phyloP scores from a whole-genome alignment of 208 protist genomes.

The Leishmania guyanensis region DNA sequence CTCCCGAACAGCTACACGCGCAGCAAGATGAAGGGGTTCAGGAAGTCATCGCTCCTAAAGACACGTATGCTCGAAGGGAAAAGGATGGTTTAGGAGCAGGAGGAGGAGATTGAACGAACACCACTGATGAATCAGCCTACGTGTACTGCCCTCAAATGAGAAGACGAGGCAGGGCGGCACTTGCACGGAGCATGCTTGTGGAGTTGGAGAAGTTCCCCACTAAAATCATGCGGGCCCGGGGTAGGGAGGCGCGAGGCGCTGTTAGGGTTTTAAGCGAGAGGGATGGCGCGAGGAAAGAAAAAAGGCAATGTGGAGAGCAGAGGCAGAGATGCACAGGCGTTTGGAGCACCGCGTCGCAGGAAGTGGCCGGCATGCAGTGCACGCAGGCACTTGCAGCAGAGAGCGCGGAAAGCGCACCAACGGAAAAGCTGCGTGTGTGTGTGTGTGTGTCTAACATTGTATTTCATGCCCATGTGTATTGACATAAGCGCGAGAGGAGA shows the following conservation, averaged over 20 bases:
- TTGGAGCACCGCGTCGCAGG: neutral
- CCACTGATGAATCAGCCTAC: neutral
- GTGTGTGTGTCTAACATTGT: neutral
- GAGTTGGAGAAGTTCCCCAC: neutral
- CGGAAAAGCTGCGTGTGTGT: neutral
- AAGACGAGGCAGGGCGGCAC: neutral
- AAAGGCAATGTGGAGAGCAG: neutral
- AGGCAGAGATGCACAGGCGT: neutral
- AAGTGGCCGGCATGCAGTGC: neutral
- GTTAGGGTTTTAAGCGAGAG: neutral
- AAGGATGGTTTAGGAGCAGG: neutral
- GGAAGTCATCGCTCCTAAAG: conserved; percentile 9
- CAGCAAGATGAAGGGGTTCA: conserved; percentile 1
- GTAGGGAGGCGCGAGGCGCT: neutral
- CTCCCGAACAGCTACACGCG: conserved; percentile 21
- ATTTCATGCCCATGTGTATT: neutral
- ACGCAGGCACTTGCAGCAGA: neutral
- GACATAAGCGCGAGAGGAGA: neutral
- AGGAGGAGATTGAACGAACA: neutral
- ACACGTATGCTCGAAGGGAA: neutral
- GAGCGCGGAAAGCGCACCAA: neutral
- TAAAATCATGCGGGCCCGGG: neutral
- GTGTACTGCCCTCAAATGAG: neutral
- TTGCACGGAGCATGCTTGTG: neutral
- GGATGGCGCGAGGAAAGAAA: neutral